phyloP scores from a whole-genome alignment of 1,139 yeast species.

The Saccharomyces hybrid region DNA sequence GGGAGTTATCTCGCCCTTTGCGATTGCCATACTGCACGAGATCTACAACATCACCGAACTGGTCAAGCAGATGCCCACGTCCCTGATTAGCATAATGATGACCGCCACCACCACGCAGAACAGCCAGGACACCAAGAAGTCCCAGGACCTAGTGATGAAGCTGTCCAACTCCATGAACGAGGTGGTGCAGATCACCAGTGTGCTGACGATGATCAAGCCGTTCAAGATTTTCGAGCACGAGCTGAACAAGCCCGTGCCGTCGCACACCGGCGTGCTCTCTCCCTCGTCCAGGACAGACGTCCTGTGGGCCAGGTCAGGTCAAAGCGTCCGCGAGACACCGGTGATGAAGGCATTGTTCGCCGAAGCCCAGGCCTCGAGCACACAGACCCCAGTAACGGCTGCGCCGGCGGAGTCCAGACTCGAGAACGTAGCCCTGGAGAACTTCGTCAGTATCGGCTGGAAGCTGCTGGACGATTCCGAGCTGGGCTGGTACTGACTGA shows the following conservation, averaged over 20 bases:
- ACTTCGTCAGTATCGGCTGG: constrained; percentile 25
- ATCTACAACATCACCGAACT: constrained; percentile 23
- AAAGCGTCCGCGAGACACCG: neutral
- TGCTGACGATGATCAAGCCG: constrained; percentile 27
- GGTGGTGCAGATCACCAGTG: constrained; percentile 28
- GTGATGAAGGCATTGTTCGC: constrained; percentile 4
- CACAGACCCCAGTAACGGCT: neutral
- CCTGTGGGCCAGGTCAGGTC: neutral
- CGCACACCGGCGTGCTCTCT: constrained; percentile 4
- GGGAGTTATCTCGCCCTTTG: constrained; percentile 28
- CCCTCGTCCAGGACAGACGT: neutral
- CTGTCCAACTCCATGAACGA: constrained; percentile 31
- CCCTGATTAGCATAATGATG: constrained; percentile 26
- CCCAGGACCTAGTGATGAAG: constrained; percentile 26
- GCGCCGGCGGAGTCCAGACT: neutral
- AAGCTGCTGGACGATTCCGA: constrained; percentile 26
- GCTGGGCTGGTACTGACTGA: constrained; percentile 25
- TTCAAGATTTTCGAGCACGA: constrained; percentile 26
- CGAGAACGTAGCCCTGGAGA: constrained; percentile 11
- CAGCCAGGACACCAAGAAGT: constrained; percentile 5
- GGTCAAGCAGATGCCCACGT: constrained; percentile 28
- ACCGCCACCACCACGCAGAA: constrained; percentile 11
- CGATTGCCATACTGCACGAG: constrained; percentile 25
- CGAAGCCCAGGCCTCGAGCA: constrained; percentile 2
- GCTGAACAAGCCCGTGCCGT: constrained; percentile 7